Conservation (phyloP, 2,329 filamentous ascomycete species). For the Trichoderma cornu-damae region DNA sequence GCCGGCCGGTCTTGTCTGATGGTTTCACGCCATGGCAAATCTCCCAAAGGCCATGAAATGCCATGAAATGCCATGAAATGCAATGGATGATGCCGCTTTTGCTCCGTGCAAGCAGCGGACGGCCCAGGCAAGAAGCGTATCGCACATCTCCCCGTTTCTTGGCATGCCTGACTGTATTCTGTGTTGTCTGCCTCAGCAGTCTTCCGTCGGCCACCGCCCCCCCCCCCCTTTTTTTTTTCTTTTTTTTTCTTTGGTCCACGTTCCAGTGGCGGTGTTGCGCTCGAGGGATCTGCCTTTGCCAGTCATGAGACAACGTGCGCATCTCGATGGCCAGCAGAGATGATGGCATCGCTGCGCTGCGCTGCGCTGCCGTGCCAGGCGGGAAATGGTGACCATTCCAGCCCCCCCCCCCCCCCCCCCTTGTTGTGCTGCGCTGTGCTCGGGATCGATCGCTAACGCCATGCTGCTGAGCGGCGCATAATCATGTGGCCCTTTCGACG, state of each 20-base stretch:
- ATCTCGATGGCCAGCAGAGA: neutral
- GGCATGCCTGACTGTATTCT: neutral
- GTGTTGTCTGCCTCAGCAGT: neutral
- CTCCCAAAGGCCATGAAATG: too few relatives aligned
- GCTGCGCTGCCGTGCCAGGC: slow-evolving; percentile 10
- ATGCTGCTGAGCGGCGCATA: neutral
- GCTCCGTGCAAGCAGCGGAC: neutral
- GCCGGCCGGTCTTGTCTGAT: neutral
- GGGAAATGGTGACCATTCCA: slow-evolving; percentile 14
- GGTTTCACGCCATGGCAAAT: slow-evolving; percentile 14
- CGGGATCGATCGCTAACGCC: slow-evolving; percentile 10
- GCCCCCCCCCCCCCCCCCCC: too few relatives aligned
- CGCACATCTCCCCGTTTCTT: slow-evolving; percentile 13
- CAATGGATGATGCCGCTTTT: neutral
- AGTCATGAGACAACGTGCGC: slow-evolving; percentile 20
- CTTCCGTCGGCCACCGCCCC: neutral
- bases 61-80: too few relatives aligned
- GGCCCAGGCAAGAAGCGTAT: neutral
- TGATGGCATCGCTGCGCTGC: slow-evolving; percentile 3
- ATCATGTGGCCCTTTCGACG: slow-evolving; percentile 6
- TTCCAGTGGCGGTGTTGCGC: neutral
- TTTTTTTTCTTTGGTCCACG: neutral
- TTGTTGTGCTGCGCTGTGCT: neutral
- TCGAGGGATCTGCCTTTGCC: slow-evolving; percentile 12
- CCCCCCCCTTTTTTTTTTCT: too few relatives aligned